Evolutionary conservation across 345 rosid species (phyloP).

Genomic region (Ricinus communis): DNA sequence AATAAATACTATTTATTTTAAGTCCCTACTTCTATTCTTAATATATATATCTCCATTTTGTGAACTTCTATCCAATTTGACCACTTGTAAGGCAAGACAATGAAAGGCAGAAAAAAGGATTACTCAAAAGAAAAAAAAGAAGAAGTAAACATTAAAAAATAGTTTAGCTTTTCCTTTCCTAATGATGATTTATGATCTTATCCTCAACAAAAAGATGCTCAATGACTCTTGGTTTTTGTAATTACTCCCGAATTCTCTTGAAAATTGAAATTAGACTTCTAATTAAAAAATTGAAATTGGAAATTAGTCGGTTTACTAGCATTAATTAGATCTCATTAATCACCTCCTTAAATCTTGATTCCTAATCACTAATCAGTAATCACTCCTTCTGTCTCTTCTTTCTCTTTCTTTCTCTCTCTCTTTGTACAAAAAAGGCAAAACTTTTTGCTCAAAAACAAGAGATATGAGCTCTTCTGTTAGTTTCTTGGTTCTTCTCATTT

Average conservation of each 20-base stretch:
- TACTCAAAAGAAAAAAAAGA: background rate
- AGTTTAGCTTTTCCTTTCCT: background rate
- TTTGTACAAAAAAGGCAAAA: background rate
- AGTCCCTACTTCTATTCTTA: no score
- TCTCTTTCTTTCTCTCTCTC: background rate
- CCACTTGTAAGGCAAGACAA: background rate
- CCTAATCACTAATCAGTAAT: constrained; percentile 1
- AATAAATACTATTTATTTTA: no score
- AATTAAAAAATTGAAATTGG: no score
- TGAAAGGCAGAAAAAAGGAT: background rate
- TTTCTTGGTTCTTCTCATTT: background rate
- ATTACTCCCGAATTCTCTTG: no score
- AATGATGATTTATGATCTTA: constrained; percentile 7
- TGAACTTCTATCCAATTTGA: background rate
- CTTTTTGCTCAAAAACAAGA: background rate
- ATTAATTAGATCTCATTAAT: constrained; percentile 1
- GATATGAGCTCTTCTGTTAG: background rate
- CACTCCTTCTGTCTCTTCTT: background rate
- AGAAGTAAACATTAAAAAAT: no score
- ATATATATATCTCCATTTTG: no score
- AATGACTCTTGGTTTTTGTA: background rate
- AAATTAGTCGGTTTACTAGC: no score
- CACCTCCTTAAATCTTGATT: background rate
- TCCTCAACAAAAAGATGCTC: background rate
- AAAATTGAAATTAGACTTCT: no score